Evolutionary conservation across 1,139 yeast genomes (phyloP).

Genomic region (Meyerozyma guilliermondii): DNA sequence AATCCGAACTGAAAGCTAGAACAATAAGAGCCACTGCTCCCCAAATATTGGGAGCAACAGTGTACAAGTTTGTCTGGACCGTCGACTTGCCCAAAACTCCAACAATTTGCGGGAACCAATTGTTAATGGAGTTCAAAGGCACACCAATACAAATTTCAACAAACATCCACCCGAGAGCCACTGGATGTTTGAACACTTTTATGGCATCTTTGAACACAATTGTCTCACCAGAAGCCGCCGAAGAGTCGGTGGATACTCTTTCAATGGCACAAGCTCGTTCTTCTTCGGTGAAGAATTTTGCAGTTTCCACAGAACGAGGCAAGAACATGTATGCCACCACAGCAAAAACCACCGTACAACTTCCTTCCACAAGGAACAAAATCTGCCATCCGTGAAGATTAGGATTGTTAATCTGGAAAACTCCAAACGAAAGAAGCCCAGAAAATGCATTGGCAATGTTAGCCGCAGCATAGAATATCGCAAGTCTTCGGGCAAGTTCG

Average conservation of each 20-base stretch:
- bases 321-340: conserved; percentile 11
- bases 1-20: conserved; percentile 21
- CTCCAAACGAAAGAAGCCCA: conserved; percentile 16
- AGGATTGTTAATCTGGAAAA: conserved; percentile 19
- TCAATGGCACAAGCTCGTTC: conserved; percentile 21
- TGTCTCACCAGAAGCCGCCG: conserved; percentile 16
- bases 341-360: conserved; percentile 5
- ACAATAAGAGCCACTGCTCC: conserved; percentile 22
- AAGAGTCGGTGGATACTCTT: conserved; percentile 23
- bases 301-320: conserved; percentile 21
- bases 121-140: conserved; percentile 43
- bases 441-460: conserved; percentile 19
- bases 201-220: conserved; percentile 21
- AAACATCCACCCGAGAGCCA: conserved; percentile 24
- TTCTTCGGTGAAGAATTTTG: conserved; percentile 21
- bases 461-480: conserved; percentile 17
- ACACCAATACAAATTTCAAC: conserved; percentile 44
- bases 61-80: conserved; percentile 23
- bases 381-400: conserved; percentile 3
- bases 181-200: conserved; percentile 25
- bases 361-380: conserved; percentile 2
- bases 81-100: conserved; percentile 23
- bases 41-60: conserved; percentile 29
- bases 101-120: conserved; percentile 40
- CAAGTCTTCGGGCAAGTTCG: conserved; percentile 17